These are phyloP conservation scores for Paraphysoderma sedebokerense DNA, from an alignment of 371 early-diverging fungal species.

Conservation along the genomic window DNA sequence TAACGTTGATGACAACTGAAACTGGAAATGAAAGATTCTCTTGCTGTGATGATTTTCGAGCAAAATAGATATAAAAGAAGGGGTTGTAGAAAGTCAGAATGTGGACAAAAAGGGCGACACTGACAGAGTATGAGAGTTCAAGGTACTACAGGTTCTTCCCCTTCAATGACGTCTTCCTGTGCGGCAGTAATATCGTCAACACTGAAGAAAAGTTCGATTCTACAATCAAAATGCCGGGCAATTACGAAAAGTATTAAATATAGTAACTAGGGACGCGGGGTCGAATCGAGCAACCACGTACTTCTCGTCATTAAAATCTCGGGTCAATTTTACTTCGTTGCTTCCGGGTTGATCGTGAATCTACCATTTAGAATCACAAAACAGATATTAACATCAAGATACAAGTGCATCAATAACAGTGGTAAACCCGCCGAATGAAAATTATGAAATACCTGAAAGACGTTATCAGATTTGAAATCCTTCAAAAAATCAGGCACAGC, in stretches of 20 bases:
- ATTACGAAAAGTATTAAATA: background rate
- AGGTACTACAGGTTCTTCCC: no score
- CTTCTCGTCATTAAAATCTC: constrained; percentile 83
- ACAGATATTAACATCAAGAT: no score
- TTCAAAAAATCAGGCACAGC: no score
- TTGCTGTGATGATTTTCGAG: background rate
- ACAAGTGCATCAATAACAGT: no score
- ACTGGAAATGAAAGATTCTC: constrained; percentile 58
- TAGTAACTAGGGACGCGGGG: background rate
- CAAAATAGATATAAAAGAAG: background rate
- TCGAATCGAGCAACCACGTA: constrained; percentile 14
- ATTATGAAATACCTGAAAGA: no score
- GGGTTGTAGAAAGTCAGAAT: background rate
- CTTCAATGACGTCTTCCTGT: constrained; percentile 24
- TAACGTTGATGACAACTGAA: constrained; percentile 58
- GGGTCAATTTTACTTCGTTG: constrained; percentile 59
- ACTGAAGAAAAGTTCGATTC: no score
- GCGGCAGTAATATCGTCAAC: constrained; percentile 63
- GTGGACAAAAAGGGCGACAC: background rate
- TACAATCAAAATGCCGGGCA: no score
- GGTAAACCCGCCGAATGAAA: no score
- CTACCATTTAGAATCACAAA: no score
- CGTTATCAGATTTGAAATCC: no score
- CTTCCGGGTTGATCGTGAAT: constrained; percentile 61
- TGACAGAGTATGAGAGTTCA: no score